Percentiles rank a stretch among this genome's conserved stretches.
Conservation (phyloP, 345 rosid genomes). For the Cardamine resedifolia region DNA sequence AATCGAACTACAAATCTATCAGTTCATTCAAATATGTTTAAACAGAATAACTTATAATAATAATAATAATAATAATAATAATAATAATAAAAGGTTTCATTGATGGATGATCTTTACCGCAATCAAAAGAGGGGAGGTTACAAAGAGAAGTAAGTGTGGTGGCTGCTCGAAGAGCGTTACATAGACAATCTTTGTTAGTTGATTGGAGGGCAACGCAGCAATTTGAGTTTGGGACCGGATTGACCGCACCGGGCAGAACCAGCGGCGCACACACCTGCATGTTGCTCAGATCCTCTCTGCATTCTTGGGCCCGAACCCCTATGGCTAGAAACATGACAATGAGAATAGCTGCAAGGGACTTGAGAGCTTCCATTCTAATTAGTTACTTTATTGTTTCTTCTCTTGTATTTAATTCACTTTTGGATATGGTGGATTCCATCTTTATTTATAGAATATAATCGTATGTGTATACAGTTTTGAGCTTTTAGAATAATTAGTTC, state of each 20-base stretch:
- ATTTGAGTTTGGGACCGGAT: slow-evolving; percentile 18
- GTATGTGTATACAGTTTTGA: not conserved
- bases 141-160: slow-evolving; percentile 34
- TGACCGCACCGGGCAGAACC: slow-evolving; percentile 34
- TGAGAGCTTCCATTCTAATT: slow-evolving; percentile 24
- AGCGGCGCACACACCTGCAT: slow-evolving; percentile 34
- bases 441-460: slow-evolving; percentile 11
- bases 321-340: slow-evolving; percentile 21
- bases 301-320: slow-evolving; percentile 30
- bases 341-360: slow-evolving; percentile 17
- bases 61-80: no score
- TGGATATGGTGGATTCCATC: slow-evolving; percentile 9
- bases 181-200: slow-evolving; percentile 34
- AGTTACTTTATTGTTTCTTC: not conserved
- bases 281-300: slow-evolving; percentile 12
- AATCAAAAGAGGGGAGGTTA: slow-evolving; percentile 35
- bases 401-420: not conserved
- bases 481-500: slow-evolving; percentile 8
- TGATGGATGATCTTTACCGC: slow-evolving; percentile 25
- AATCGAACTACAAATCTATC: not conserved
- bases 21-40: not conserved
- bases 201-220: slow-evolving; percentile 34
- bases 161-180: slow-evolving; percentile 36
- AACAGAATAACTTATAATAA: not conserved
- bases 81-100: not conserved